Evolutionary conservation across 139 green algal species (phyloP).

Genomic region (Picochlorum costavermella): DNA sequence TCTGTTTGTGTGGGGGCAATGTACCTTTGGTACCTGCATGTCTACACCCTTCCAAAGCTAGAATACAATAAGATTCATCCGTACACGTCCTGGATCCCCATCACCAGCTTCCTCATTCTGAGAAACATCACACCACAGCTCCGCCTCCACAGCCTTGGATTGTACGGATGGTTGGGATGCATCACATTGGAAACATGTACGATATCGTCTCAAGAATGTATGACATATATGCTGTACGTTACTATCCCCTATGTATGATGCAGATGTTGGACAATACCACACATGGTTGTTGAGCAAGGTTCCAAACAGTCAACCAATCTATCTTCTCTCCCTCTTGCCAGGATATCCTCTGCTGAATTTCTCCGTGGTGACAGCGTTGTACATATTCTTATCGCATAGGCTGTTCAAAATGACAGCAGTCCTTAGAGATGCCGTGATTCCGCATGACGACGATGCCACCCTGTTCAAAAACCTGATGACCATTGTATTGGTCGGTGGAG

Average conservation of each 20-base stretch:
- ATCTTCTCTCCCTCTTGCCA: slow-evolving; percentile 68
- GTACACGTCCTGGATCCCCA: slow-evolving; percentile 94
- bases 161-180: slow-evolving; percentile 91
- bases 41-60: slow-evolving; percentile 75
- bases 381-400: slow-evolving; percentile 66
- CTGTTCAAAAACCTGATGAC: slow-evolving; percentile 65
- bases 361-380: slow-evolving; percentile 59
- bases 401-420: slow-evolving; percentile 80
- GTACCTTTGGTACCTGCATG: slow-evolving; percentile 37
- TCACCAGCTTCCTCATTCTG: slow-evolving; percentile 78
- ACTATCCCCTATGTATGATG: not conserved
- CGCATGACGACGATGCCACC: slow-evolving; percentile 64
- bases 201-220: slow-evolving; percentile 23
- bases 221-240: not conserved
- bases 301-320: slow-evolving; percentile 81
- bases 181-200: slow-evolving; percentile 93
- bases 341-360: slow-evolving; percentile 93
- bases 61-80: slow-evolving; percentile 94
- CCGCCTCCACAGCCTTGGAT: slow-evolving; percentile 48
- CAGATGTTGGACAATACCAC: slow-evolving; percentile 81
- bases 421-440: slow-evolving; percentile 70
- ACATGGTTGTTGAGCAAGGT: slow-evolving; percentile 77
- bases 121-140: slow-evolving; percentile 74
- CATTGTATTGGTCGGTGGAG: slow-evolving; percentile 20
- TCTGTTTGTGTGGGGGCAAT: slow-evolving; percentile 7